Evolutionary conservation across 2,329 filamentous ascomycete genomes (phyloP), one percentile per base, ranked within the genome.

Genomic region (Byssothecium circinans): DNA sequence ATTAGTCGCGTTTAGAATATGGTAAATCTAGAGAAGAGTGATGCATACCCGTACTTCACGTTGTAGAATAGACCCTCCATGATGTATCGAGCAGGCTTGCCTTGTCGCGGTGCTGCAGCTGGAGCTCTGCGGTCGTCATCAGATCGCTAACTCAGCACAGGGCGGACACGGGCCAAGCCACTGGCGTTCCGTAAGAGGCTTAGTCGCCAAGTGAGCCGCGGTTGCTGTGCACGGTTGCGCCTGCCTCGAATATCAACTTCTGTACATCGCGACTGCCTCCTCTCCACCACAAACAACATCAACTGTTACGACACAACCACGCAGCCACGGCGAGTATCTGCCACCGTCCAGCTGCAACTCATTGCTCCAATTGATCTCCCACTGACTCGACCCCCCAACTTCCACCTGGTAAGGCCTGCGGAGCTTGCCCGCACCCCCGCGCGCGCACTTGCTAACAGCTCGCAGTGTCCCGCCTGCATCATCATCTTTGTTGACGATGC

Each of bases 1-100:
- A 60, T 67, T 56, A 64, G 61, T 27, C 15, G 2, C 11, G 14
- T 3, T 4, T 15, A 20, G 22, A 10, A 23, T 22, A 10, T 12
- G 23, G 32, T 11, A 32, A 27, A 18, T 5, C 4, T 10, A 45
- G 20, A 11, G 19, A 14, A 23, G n/a, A 14, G 14, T 11, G 15
- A 25, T 41, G 69, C 81, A 57, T 78, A 92, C 87, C 91, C 91
- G 75, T 89, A 91, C 75, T 95, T 91, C 55, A 92, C 88, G 76
- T 96, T 96, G 78, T 94, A 96, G 65, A 91, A 87, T 37, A 96
- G 85, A 50, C 91, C 91, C 80, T 96, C 91, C 91, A 95, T 96
- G 54, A 55, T 71, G 65, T 40, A 30, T 57, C 56, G 56, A 60
- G 55, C 12, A 18, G 8, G 34, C 29, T 32, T 32, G 29, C 12